phyloP scores from a whole-genome alignment of 768 basidiomycete species.

The Paxillus involutus region DNA sequence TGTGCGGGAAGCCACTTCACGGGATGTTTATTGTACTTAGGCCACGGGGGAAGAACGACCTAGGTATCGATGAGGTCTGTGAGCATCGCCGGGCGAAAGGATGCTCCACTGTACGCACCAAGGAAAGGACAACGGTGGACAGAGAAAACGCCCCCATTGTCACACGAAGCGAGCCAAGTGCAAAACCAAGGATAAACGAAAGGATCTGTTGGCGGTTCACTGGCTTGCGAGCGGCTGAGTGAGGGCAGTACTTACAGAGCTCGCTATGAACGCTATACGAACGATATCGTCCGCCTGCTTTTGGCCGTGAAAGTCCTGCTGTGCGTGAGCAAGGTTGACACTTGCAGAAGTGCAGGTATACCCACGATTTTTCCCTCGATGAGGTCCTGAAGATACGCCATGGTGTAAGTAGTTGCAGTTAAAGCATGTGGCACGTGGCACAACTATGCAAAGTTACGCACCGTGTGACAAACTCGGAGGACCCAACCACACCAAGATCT shows the following conservation, averaged over 20 bases:
- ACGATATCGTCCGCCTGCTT: constrained; percentile 23
- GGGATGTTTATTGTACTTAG: constrained; percentile 33
- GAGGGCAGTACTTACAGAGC: constrained; percentile 19
- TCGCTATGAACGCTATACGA: constrained; percentile 21
- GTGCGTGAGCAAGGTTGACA: constrained; percentile 3
- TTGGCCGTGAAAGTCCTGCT: constrained; percentile 33
- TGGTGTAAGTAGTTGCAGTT: constrained; percentile 6
- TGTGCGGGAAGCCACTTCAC: constrained; percentile 25
- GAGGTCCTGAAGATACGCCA: constrained; percentile 24
- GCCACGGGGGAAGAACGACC: constrained; percentile 72
- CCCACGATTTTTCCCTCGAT: constrained; percentile 32
- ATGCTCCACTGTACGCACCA: constrained; percentile 13
- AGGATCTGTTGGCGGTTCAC: constrained; percentile 18
- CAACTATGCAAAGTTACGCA: no score
- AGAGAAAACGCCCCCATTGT: constrained; percentile 24
- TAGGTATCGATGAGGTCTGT: constrained; percentile 21
- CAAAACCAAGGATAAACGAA: constrained; percentile 30
- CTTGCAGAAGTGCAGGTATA: not conserved
- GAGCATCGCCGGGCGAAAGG: not conserved
- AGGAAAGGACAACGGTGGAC: constrained; percentile 17
- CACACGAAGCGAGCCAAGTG: constrained; percentile 25
- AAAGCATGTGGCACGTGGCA: not conserved
- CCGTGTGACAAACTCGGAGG: no score
- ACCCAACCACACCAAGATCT: no score
- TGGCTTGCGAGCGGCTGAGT: not conserved